Conservation (phyloP, 2,329 filamentous ascomycete genomes). For the Zalaria obscura region DNA sequence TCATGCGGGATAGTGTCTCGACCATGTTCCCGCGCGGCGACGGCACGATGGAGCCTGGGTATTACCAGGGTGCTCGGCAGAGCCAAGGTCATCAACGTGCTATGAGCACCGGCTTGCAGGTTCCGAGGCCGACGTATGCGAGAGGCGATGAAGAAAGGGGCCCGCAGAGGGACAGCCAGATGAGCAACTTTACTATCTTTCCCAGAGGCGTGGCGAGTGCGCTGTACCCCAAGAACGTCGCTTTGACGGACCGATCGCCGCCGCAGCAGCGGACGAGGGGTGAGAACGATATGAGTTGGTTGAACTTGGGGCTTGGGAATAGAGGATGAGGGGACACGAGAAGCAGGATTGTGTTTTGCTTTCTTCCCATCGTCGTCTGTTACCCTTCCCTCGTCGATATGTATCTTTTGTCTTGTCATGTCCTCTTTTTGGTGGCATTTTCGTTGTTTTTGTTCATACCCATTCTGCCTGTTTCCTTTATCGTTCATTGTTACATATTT, state of each 20-base stretch:
- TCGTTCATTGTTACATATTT: too few species aligned
- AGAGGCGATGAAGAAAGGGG: too few species aligned
- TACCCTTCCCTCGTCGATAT: not conserved
- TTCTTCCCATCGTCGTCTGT: not conserved
- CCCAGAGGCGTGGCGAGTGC: slow-evolving; percentile 18
- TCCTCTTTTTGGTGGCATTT: not conserved
- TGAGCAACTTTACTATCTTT: slow-evolving; percentile 21
- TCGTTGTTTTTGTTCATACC: not conserved
- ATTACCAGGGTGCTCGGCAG: not conserved
- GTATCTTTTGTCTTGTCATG: not conserved
- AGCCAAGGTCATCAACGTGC: not conserved
- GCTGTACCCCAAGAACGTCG: slow-evolving; percentile 13
- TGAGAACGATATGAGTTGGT: slow-evolving; percentile 6
- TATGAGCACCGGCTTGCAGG: not conserved
- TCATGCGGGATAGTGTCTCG: not conserved
- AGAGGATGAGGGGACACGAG: not conserved
- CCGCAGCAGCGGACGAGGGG: not conserved
- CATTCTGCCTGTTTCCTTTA: too few species aligned
- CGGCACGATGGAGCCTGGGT: not conserved
- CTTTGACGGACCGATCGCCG: not conserved
- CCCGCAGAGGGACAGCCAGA: not conserved
- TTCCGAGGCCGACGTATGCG: not conserved
- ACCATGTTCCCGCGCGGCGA: not conserved
- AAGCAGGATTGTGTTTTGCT: not conserved
- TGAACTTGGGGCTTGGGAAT: slow-evolving; percentile 3